Percentiles rank a stretch among this genome's conserved stretches.
phyloP scores from a whole-genome alignment of 2,329 filamentous ascomycete species.

The Fusarium tjaetaba region DNA sequence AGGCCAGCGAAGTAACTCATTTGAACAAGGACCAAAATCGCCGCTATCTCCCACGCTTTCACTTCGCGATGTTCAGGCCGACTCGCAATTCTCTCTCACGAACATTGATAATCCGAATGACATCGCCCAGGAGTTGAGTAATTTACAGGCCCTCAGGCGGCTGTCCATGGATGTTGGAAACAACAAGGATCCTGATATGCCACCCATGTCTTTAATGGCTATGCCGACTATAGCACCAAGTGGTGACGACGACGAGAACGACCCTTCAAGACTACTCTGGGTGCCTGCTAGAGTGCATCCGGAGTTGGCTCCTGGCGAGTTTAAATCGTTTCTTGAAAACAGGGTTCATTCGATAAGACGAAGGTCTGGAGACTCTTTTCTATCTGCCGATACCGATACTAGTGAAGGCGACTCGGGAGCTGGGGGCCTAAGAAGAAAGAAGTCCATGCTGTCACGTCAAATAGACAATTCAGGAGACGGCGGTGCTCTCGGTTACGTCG shows the following conservation, averaged over 20 bases:
- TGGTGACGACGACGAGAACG: constrained; percentile 82
- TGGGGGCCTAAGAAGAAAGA: constrained; percentile 81
- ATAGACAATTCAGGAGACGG: constrained; percentile 76
- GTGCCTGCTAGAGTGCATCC: constrained; percentile 94
- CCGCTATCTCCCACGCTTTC: constrained; percentile 64
- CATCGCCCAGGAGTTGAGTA: constrained; percentile 91
- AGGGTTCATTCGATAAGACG: constrained; percentile 90
- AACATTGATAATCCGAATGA: constrained; percentile 91
- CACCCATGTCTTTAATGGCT: constrained; percentile 73
- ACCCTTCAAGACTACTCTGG: constrained; percentile 91
- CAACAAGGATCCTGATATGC: constrained; percentile 76
- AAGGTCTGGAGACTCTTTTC: constrained; percentile 76
- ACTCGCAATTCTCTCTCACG: constrained; percentile 79
- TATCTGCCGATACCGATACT: constrained; percentile 65
- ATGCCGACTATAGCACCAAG: constrained; percentile 78
- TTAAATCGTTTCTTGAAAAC: constrained; percentile 95
- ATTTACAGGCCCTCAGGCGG: constrained; percentile 86
- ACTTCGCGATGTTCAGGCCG: constrained; percentile 64
- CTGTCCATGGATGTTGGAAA: constrained; percentile 95
- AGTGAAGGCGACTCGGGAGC: constrained; percentile 65
- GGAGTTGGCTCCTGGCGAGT: constrained; percentile 93
- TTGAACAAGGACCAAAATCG: constrained; percentile 54
- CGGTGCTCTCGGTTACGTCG: constrained; percentile 73
- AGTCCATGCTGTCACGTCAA: constrained; percentile 94
- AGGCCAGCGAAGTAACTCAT: constrained; percentile 54